Conservation (phyloP, 2,329 filamentous ascomycete species). For the Sporothrix schenckii region DNA sequence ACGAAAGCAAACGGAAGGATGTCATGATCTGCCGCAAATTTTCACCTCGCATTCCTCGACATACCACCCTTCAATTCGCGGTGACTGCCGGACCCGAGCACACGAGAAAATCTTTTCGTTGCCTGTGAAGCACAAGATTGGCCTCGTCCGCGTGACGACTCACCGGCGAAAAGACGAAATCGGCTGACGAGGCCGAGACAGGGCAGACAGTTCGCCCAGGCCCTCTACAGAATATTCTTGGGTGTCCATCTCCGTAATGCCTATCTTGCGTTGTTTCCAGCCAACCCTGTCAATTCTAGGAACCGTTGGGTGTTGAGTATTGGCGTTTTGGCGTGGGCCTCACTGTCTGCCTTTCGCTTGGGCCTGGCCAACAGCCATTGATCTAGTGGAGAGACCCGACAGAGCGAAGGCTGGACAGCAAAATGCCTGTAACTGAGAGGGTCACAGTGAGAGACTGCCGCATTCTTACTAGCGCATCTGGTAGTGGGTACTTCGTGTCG, state of each 20-base stretch:
- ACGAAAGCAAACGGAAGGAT: slow-evolving; percentile 14
- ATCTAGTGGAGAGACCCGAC: too few species aligned
- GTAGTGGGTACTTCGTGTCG: slow-evolving; percentile 32
- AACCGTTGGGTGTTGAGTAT: slow-evolving; percentile 8
- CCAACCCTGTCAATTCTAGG: neutral
- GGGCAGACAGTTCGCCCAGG: neutral
- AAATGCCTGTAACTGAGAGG: neutral
- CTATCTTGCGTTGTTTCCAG: slow-evolving; percentile 4
- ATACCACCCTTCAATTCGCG: neutral
- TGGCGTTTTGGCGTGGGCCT: neutral
- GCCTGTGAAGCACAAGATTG: neutral
- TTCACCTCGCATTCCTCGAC: neutral
- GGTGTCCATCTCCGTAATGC: neutral
- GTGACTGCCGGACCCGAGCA: neutral
- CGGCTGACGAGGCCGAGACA: slow-evolving; percentile 4
- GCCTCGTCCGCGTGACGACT: slow-evolving; percentile 1
- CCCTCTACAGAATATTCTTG: neutral
- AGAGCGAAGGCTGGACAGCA: slow-evolving; percentile 27
- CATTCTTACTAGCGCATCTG: slow-evolving; percentile 18
- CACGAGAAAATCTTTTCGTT: neutral
- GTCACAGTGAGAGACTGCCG: slow-evolving; percentile 1
- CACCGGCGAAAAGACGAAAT: slow-evolving; percentile 11
- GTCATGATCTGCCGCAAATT: slow-evolving; percentile 15
- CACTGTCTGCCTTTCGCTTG: slow-evolving; percentile 13
- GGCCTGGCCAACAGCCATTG: neutral